Conservation (phyloP, 1,139 yeast species). For the Yamadazyma atmosphaerica region DNA sequence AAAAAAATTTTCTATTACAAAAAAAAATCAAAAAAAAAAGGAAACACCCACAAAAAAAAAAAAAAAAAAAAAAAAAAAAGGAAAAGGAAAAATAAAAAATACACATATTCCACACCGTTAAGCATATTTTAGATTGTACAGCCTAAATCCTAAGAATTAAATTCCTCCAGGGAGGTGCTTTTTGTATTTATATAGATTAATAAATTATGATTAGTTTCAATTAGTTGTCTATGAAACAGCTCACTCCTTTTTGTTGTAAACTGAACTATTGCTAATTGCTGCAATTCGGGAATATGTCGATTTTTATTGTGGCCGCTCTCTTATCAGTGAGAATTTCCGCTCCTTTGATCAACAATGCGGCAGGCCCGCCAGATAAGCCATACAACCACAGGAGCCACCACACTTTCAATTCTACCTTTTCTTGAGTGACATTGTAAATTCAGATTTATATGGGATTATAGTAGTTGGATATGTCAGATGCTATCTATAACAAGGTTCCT, state of each 20-base stretch:
- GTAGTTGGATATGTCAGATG: not conserved
- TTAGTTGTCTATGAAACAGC: not conserved
- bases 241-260: not conserved
- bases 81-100: not conserved
- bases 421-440: no score
- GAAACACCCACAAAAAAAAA: not conserved
- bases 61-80: not conserved
- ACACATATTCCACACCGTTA: not conserved
- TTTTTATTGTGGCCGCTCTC: no score
- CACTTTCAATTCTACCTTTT: no score
- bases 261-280: no score
- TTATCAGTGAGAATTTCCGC: not conserved
- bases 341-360: no score
- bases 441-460: no score
- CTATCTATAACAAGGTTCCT: not conserved
- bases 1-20: no score
- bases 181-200: not conserved
- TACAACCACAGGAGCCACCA: not conserved
- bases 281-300: no score
- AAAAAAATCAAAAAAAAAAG: not conserved
- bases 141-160: not conserved
- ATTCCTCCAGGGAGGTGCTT: not conserved
- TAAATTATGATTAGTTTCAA: not conserved
- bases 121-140: not conserved
- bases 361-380: not conserved